Base-by-base conservation (phyloP, 1,139 yeast species). In the Magnusiomyces suaveolens region DNA sequence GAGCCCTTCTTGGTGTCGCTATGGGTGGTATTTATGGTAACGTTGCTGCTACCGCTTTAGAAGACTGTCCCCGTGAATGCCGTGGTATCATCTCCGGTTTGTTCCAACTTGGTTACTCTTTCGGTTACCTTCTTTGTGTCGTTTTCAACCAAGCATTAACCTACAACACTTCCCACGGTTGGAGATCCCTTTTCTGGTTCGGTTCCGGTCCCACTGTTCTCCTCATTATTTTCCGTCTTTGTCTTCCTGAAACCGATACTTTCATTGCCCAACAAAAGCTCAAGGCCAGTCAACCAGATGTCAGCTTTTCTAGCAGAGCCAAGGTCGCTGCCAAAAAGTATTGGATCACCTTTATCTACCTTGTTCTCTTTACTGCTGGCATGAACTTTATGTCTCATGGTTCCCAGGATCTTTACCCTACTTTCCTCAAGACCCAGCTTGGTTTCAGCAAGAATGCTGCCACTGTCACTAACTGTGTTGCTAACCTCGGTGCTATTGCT, bases 161-260 rank as follows among this genome's bases (percentile, higher is more conserved):
- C 3, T 76, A 75, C 61, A 76, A 75, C 55, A 69, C 81, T 10
- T 57, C 70, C 1, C 77, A 80, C 61, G 76, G 79, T 0, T 87
- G 95, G 95, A 77, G 94, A 65, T 78, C 88, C 1, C 73, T 86
- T 60, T 84, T 82, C 68, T 86, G 94, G 89, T 84, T 87, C 63
- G 80, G 86, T 52, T 82, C 92, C 26, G 86, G 90, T 26, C 78
- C 83, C 14, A 82, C 85, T 29, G 76, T 79, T 46, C 66, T 82
- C 21, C 75, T 84, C 60, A 75, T 79, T 54, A 60, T 70, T 41
- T 81, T 82, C 77, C 76, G 89, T 67, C 59, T 76, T 54, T 56
- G 64, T 24, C 70, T 81, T 33, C 86, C 86, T 23, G 87, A 83
- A 64, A 81, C 86, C 8, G 79, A 80, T 51, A 76, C 78, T n/a